Conservation (phyloP, 75 land plant species). For the Pseudotsuga menziesii region DNA sequence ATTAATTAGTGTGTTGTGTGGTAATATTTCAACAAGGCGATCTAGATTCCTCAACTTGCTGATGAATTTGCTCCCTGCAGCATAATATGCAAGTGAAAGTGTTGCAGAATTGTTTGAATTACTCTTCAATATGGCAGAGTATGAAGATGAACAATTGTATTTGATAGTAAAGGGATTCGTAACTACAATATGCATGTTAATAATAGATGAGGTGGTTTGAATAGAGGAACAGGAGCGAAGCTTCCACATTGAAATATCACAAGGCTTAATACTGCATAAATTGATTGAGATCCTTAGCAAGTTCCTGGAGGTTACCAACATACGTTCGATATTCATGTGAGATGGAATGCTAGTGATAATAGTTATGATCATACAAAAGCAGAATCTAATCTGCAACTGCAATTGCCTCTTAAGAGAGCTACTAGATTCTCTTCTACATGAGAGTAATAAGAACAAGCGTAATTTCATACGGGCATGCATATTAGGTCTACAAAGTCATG, state of each 20-base stretch:
- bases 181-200: conserved; percentile 58
- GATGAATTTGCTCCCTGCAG: conserved; percentile 68
- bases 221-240: too few species aligned
- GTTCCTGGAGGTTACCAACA: conserved; percentile 83
- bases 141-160: conserved; percentile 74
- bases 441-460: conserved; percentile 88
- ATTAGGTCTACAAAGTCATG: too few species aligned
- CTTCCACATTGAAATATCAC: conserved; percentile 75
- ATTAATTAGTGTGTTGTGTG: too few species aligned
- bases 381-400: conserved; percentile 93
- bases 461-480: conserved; percentile 90
- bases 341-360: conserved; percentile 89
- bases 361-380: conserved; percentile 92
- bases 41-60: conserved; percentile 72
- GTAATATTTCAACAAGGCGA: conserved; percentile 32
- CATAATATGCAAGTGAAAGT: conserved; percentile 23
- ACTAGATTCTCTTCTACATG: conserved; percentile 77
- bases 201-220: too few species aligned
- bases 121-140: conserved; percentile 77
- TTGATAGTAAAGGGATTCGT: conserved; percentile 73
- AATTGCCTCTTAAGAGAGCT: conserved; percentile 83
- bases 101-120: conserved; percentile 80
- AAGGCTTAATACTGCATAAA: conserved; percentile 89
- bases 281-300: conserved; percentile 86
- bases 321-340: conserved; percentile 51